Percentiles rank a stretch among this genome's conserved stretches.
Evolutionary conservation across 139 green algal genomes (phyloP).

Genomic region (Asterochloris erici): DNA sequence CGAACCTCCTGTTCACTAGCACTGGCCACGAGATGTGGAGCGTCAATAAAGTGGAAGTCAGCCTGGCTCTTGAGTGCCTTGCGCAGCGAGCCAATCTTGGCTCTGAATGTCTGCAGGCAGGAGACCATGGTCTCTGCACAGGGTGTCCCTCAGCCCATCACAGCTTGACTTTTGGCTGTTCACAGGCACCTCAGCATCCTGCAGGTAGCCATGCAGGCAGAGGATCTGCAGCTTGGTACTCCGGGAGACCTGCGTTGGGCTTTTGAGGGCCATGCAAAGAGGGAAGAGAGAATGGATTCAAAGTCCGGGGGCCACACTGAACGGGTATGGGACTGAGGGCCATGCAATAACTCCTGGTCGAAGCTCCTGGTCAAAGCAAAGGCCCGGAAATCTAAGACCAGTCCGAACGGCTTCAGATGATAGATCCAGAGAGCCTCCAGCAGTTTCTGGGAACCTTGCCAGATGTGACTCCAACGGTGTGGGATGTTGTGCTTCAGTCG

Average conservation of each 20-base stretch:
- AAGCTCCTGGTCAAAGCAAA: neutral
- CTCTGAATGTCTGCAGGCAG: neutral
- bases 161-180: neutral
- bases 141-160: neutral
- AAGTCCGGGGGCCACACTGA: neutral
- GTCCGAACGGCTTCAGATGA: neutral
- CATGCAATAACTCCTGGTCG: neutral
- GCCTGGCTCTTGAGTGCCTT: neutral
- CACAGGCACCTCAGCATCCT: neutral
- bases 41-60: neutral
- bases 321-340: too few relatives aligned
- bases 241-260: too few relatives aligned
- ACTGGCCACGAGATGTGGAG: neutral
- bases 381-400: neutral
- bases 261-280: too few relatives aligned
- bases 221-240: neutral
- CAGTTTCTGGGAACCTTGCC: constrained; percentile 2
- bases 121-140: neutral
- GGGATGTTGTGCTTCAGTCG: constrained; percentile 1
- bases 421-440: neutral
- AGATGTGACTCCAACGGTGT: neutral
- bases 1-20: neutral
- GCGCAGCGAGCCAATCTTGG: neutral
- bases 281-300: neutral
- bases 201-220: neutral